These are phyloP conservation scores for Helichrysum umbraculigerum DNA, from an alignment of 129 eudicot genomes.

Conservation along the genomic window DNA sequence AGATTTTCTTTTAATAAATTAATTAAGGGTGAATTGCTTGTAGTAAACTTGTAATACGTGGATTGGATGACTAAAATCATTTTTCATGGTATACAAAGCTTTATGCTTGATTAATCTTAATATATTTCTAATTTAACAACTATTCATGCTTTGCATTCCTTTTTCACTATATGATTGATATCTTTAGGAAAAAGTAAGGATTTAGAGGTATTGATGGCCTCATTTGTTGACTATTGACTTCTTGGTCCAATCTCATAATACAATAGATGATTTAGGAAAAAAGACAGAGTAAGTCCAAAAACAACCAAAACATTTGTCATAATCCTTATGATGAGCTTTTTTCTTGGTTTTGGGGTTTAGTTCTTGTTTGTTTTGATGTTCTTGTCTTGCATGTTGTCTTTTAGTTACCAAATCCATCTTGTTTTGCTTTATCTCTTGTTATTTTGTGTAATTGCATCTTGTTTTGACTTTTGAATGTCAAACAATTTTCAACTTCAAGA, in stretches of 20 bases:
- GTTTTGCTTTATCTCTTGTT: conserved; percentile 16
- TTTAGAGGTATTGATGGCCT: conserved; percentile 34
- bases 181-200: conserved; percentile 31
- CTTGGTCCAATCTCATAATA: conserved; percentile 18
- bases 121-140: conserved; percentile 19
- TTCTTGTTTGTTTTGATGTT: conserved; percentile 28
- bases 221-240: conserved; percentile 41
- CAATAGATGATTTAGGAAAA: conserved; percentile 20
- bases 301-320: conserved; percentile 28
- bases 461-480: conserved; percentile 34
- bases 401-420: conserved; percentile 27
- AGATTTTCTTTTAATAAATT: background rate
- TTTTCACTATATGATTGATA: conserved; percentile 22
- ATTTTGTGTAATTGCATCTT: conserved; percentile 20
- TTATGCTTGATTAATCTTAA: conserved; percentile 12
- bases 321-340: conserved; percentile 21
- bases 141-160: conserved; percentile 23
- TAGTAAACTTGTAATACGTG: conserved; percentile 13
- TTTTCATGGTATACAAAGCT: conserved; percentile 1
- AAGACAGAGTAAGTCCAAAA: conserved; percentile 24
- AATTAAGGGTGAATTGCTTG: background rate
- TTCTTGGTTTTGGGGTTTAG: conserved; percentile 32
- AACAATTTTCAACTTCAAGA: conserved; percentile 18
- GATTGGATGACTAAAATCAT: conserved; percentile 11
- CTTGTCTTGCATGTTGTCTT: conserved; percentile 35